Evolutionary conservation across 1,284 basidiomycete genomes (phyloP).

Genomic region (Mycosarcoma maydis): DNA sequence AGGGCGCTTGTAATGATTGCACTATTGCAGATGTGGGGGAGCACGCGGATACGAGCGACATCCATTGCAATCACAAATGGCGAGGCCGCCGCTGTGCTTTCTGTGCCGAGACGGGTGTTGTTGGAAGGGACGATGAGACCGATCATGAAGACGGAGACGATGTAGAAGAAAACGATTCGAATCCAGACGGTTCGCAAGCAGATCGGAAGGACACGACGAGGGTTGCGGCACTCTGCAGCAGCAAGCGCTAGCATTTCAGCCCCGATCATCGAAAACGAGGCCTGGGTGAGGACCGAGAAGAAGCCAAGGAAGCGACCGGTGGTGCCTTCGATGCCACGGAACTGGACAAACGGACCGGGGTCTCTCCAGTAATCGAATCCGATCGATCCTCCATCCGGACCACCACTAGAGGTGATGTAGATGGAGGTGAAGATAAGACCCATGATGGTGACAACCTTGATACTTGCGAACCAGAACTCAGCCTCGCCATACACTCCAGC

Average conservation of each 20-base stretch:
- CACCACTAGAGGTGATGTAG: constrained; percentile 40
- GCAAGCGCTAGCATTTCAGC: constrained; percentile 88
- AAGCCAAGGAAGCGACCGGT: constrained; percentile 67
- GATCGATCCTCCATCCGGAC: constrained; percentile 20
- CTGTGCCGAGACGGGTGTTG: constrained; percentile 37
- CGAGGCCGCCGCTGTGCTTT: constrained; percentile 40
- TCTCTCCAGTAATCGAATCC: constrained; percentile 59
- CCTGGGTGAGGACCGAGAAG: constrained; percentile 68
- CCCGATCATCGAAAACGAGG: constrained; percentile 80
- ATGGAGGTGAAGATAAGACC: constrained; percentile 58
- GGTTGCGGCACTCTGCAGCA: constrained; percentile 73
- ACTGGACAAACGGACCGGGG: constrained; percentile 67
- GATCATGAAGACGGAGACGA: constrained; percentile 69
- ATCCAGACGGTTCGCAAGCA: constrained; percentile 58
- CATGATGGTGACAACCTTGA: constrained; percentile 59
- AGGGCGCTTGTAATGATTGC: constrained; percentile 79
- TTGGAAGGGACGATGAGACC: constrained; percentile 57
- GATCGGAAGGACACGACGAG: constrained; percentile 62
- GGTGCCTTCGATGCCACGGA: constrained; percentile 69
- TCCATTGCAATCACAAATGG: constrained; percentile 67
- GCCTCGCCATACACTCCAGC: constrained; percentile 61
- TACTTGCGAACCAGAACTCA: constrained; percentile 69
- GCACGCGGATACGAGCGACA: constrained; percentile 67
- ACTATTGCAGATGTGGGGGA: constrained; percentile 75
- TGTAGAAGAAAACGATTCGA: constrained; percentile 62